Evolutionary conservation across 768 basidiomycete genomes (phyloP), one percentile per base, ranked within the genome.

Genomic region (Boletus pseudopeckii): DNA sequence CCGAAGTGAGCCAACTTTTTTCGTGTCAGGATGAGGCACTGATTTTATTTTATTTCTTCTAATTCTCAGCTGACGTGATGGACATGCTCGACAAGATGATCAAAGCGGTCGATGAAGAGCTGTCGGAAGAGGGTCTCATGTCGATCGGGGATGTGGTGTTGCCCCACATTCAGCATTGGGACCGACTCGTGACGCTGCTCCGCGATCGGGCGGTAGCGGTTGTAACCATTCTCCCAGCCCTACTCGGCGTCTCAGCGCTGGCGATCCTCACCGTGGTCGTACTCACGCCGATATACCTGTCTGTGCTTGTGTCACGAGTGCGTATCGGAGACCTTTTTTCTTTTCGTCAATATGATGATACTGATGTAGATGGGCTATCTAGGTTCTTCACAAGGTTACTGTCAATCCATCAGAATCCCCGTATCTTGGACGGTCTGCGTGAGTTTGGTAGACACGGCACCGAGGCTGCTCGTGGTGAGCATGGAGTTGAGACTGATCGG

Each of bases 111-210:
- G 61, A 66, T 30, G 52, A 37, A 28, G 59, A 65, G 13, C 32
- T 60, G 5, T 54, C 40, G 5, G 58, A 64, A 36, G 54, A 64
- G 11, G 54, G 59, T 24, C 42, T 65, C 24, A 49, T 58, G 51
- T n/a, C n/a, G n/a, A n/a, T n/a, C n/a, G 58, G 56, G 8, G 61
- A 66, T 28, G 8, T 44, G 1, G 56, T 58, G 2, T 28, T 66
- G 7, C 64, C 64, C 8, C 56, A 58, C 20, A 53, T 65, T 24
- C 18, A 37, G 20, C 64, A 66, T 17, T 66, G 64, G 58, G n/a
- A 60, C 20, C 52, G 64, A 5, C 56, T 64, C n/a, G 14, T 34
- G 11, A 24, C 33, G 15, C 1, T 56, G 5, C 13, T 61, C 18
- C 49, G 54, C 24, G 28, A 55, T n/a, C 39, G 38, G 39, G 4